Evolutionary conservation across 2,329 filamentous ascomycete species (phyloP), one percentile per base, ranked within the genome.

Genomic region (Diaporthe capsici): DNA sequence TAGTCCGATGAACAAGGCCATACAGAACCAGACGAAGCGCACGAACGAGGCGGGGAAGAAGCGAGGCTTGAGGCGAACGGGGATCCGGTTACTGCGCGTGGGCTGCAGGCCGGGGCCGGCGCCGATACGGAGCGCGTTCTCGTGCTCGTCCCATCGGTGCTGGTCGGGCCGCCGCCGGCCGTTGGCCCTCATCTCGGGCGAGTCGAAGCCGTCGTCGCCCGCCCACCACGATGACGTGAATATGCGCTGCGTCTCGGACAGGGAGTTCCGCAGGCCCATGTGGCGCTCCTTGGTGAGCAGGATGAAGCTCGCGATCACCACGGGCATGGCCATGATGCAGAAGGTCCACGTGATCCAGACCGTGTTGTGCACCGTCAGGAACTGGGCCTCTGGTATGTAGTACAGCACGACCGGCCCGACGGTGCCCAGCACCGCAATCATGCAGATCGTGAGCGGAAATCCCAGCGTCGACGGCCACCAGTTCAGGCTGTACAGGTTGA

Each of bases 281-380:
- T 93, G 91, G 12, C 92, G 89, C 83, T 92, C 90, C 76, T 92
- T 90, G 47, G 88, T 89, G 81, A 92, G 88, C 28, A 94, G 86
- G 78, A 93, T 92, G 75, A 88, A 83, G 80, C 92, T 92, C 25
- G 92, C 92, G 75, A 92, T 91, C 61, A 89, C 86, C n/a, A 93
- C 90, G 2, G 92, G 92, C 85, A 93, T 87, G 57, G 91, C 90
- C 92, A 94, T 94, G 79, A 91, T 91, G 80, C 92, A 86, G 82
- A 94, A 94, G 0, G 92, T 93, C 90, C 92, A 93, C 12, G 90
- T 88, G 77, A 93, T 92, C 92, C 92, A 94, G 2, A 89, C 87
- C 2, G 92, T 93, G 82, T 94, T 94, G 83, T 93, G 90, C 10
- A 85, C 81, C 13, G 89, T 91, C 60, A 93, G 83, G 65, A 88